Base-by-base conservation (phyloP, 768 basidiomycete genomes). In the Albatrellus ellisii region DNA sequence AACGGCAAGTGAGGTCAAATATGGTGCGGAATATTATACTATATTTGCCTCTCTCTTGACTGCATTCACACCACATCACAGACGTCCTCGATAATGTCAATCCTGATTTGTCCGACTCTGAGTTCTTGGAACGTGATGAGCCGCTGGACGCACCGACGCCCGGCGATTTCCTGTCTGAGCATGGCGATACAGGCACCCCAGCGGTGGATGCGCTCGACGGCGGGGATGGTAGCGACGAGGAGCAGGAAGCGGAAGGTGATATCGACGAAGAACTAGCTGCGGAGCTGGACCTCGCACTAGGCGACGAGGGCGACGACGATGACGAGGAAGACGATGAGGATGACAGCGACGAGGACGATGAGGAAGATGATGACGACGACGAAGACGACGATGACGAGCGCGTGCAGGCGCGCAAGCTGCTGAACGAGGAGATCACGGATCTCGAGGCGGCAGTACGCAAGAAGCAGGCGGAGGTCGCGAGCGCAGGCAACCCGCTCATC, bases 31-130 rank as follows among this genome's bases (percentile, higher is more conserved):
- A n/a, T n/a, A n/a, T n/a, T n/a, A n/a, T n/a, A 39, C 43, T 33
- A 15, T 28, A 22, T 34, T 10, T 28, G 8, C 14, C 32, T 15
- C 15, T 10, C 9, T 3, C 10, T 25, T 4, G 12, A 12, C 39
- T 33, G 18, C 18, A 27, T n/a, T 27, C 32, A 33, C 38, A 22
- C 25, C 22, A 21, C 24, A 38, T 12, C 11, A 26, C 5, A 41
- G 88, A 87, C 40, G 71, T 89, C 9, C 71, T 91, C 31, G 89
- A 94, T 27, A 86, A 90, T 54, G 85, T 89, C 36, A 90, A 90
- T 56, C 88, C 87, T 1, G 87, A 90, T 54, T 64, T 89, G 9
- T 89, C 89, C 9, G 88, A 90, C 54, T 87, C 86, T 3, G 89
- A 91, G 55, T 86, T 86, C 44, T 66, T 86, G 20, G 83, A 85